Evolutionary conservation across 257 asterid species (phyloP).

Genomic region (Solanum sejunctum): DNA sequence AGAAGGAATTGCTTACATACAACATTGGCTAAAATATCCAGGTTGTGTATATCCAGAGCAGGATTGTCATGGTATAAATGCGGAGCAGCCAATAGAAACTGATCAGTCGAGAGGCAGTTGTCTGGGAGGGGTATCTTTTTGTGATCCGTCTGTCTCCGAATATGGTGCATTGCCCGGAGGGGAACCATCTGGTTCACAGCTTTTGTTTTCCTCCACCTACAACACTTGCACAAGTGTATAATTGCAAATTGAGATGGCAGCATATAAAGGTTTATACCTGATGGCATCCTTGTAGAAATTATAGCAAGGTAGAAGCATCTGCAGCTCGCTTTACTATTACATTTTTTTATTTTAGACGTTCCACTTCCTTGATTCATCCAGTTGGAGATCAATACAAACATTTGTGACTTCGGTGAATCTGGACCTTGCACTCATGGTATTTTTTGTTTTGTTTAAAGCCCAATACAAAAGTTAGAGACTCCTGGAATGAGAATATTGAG

Average conservation of each 20-base stretch:
- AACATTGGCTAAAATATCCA: background rate
- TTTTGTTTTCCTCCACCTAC: slow-evolving; percentile 52
- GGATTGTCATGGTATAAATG: too few species aligned
- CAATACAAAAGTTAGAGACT: too few species aligned
- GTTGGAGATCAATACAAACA: slow-evolving; percentile 81
- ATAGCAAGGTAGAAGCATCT: slow-evolving; percentile 75
- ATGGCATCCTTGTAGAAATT: slow-evolving; percentile 91
- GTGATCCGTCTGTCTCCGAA: slow-evolving; percentile 27
- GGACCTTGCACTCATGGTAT: slow-evolving; percentile 19
- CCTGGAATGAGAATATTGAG: too few species aligned
- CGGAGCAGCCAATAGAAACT: slow-evolving; percentile 4
- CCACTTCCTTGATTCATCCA: slow-evolving; percentile 71
- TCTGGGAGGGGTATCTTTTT: slow-evolving; percentile 9
- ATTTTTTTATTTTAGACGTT: slow-evolving; percentile 68
- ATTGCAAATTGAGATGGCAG: slow-evolving; percentile 91
- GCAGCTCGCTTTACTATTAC: slow-evolving; percentile 75
- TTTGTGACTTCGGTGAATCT: slow-evolving; percentile 33
- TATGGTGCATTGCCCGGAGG: slow-evolving; percentile 15
- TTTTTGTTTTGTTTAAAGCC: background rate
- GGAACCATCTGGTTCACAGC: slow-evolving; percentile 32
- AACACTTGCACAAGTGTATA: slow-evolving; percentile 61
- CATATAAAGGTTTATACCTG: slow-evolving; percentile 83
- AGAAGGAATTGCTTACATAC: background rate
- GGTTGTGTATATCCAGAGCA: slow-evolving; percentile 1
- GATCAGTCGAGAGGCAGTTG: slow-evolving; percentile 7